These are phyloP conservation scores for Craspedostauros australis DNA, from an alignment of 108 stramenopile genomes.

Conservation along the genomic window DNA sequence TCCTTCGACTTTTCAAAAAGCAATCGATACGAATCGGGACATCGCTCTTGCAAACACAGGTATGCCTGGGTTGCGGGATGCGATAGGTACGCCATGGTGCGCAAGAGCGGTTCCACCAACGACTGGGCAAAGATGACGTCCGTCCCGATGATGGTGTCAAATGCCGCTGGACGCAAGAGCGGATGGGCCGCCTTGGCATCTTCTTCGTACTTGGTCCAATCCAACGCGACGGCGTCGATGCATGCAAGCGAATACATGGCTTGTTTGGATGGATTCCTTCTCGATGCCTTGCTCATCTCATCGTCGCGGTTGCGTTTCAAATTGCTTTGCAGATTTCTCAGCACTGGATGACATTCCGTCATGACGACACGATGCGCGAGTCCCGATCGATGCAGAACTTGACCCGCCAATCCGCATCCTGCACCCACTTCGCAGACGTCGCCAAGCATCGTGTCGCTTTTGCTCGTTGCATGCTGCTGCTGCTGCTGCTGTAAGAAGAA, in stretches of 20 bases:
- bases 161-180: no score
- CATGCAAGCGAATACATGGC: not conserved
- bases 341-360: slow-evolving; percentile 54
- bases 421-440: slow-evolving; percentile 69
- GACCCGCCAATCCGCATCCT: slow-evolving; percentile 57
- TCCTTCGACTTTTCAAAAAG: slow-evolving; percentile 34
- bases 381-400: slow-evolving; percentile 30
- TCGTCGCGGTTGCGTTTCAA: slow-evolving; percentile 11
- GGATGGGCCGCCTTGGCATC: slow-evolving; percentile 41
- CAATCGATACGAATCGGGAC: slow-evolving; percentile 48
- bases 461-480: not conserved
- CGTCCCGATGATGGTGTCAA: slow-evolving; percentile 73
- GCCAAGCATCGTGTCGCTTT: slow-evolving; percentile 10
- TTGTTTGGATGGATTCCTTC: not conserved
- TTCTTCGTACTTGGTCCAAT: slow-evolving; percentile 49
- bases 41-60: slow-evolving; percentile 66
- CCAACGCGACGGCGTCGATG: slow-evolving; percentile 26
- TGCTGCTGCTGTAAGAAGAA: slow-evolving; percentile 6
- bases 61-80: slow-evolving; percentile 33
- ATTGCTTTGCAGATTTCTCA: slow-evolving; percentile 43
- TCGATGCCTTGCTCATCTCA: not conserved
- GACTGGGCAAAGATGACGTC: slow-evolving; percentile 65
- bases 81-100: slow-evolving; percentile 42
- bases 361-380: slow-evolving; percentile 36
- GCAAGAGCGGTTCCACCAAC: slow-evolving; percentile 50